A percentile compares a stretch with the other conserved stretches of the same genome.
Evolutionary conservation across 208 protist species (phyloP).

Genomic region (Chromosphaera perkinsii): DNA sequence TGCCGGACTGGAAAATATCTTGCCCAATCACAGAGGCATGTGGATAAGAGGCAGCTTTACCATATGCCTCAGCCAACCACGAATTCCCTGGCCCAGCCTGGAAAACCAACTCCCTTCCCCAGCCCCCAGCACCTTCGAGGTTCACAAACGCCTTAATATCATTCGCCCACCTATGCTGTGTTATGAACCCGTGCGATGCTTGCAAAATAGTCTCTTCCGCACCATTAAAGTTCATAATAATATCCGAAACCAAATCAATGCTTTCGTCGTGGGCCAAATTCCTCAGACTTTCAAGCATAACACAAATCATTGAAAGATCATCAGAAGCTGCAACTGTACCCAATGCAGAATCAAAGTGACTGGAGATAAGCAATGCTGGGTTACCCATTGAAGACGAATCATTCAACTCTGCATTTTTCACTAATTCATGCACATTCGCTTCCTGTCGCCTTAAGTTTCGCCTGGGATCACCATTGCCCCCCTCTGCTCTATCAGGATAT

Average conservation of each 20-base stretch:
- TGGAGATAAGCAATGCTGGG: not conserved
- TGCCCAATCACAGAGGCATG: conserved; percentile 24
- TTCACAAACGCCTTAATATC: conserved; percentile 37
- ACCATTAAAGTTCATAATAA: conserved; percentile 42
- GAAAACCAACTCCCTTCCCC: conserved; percentile 31
- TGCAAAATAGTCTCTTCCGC: conserved; percentile 38
- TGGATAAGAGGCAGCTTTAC: conserved; percentile 18
- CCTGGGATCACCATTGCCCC: too few species aligned
- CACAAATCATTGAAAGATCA: not conserved
- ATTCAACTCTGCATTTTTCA: too few species aligned
- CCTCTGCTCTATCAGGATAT: too few species aligned
- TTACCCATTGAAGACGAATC: not conserved
- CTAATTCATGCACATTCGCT: too few species aligned
- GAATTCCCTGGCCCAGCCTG: conserved; percentile 25
- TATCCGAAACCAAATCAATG: not conserved
- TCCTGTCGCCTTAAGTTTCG: too few species aligned
- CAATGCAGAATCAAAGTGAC: not conserved
- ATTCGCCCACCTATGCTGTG: conserved; percentile 35
- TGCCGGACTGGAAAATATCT: conserved; percentile 39
- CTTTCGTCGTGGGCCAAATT: not conserved
- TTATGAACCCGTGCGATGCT: conserved; percentile 41
- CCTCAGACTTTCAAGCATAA: not conserved
- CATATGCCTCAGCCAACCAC: conserved; percentile 23
- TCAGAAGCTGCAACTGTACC: not conserved
- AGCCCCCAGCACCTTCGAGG: conserved; percentile 32